Evolutionary conservation across 495 filamentous ascomycete genomes (phyloP).

Genomic region (Umbilicaria muhlenbergii): DNA sequence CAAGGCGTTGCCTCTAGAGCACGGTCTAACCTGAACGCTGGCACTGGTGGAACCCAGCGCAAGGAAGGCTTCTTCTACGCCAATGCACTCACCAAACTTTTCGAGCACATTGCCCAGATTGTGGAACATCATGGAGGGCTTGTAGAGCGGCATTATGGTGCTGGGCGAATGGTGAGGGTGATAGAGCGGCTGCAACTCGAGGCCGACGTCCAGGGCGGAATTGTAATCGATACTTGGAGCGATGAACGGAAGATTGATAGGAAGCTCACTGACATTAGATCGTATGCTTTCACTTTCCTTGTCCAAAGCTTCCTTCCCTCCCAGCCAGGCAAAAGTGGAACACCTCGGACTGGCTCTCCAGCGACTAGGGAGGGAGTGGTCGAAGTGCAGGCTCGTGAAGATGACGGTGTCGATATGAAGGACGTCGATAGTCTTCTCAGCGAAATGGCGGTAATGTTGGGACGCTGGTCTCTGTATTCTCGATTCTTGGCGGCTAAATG

Average conservation of each 20-base stretch:
- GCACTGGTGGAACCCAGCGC: slow-evolving; percentile 38
- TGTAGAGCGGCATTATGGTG: slow-evolving; percentile 85
- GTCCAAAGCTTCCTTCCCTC: slow-evolving; percentile 82
- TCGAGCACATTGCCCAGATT: slow-evolving; percentile 95
- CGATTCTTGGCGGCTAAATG: slow-evolving; percentile 79
- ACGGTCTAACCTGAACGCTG: slow-evolving; percentile 57
- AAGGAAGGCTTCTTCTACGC: slow-evolving; percentile 80
- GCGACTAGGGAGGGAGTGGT: slow-evolving; percentile 34
- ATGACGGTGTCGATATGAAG: slow-evolving; percentile 90
- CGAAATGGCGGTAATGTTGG: slow-evolving; percentile 81
- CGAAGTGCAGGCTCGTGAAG: slow-evolving; percentile 43
- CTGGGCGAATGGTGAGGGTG: slow-evolving; percentile 86
- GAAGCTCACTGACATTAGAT: slow-evolving; percentile 83
- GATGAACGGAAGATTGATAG: slow-evolving; percentile 76
- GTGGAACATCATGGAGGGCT: slow-evolving; percentile 79
- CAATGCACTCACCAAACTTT: slow-evolving; percentile 75
- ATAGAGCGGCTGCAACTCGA: slow-evolving; percentile 88
- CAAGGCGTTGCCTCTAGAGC: slow-evolving; percentile 77
- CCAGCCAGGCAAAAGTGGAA: slow-evolving; percentile 37
- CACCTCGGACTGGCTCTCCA: slow-evolving; percentile 45
- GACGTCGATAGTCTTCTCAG: slow-evolving; percentile 76
- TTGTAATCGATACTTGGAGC: slow-evolving; percentile 86
- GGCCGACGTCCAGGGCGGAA: slow-evolving; percentile 93
- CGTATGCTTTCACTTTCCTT: slow-evolving; percentile 91
- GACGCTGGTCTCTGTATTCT: slow-evolving; percentile 82